Percentiles rank a stretch among this genome's conserved stretches.
Conservation (phyloP, 108 stramenopile genomes). For the Poteriospumella lacustris region DNA sequence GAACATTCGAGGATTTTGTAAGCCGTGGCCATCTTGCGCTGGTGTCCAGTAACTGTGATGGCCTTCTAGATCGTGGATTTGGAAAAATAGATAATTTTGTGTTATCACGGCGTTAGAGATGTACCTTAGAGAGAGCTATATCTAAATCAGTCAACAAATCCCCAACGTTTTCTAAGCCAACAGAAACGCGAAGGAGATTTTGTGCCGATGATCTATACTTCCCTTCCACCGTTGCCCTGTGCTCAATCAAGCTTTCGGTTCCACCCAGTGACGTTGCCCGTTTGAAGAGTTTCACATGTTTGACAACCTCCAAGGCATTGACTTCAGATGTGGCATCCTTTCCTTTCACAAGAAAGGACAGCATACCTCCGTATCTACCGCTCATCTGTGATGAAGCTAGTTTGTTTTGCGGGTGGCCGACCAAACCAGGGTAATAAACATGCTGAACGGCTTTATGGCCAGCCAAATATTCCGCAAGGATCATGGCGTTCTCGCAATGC, state of each 20-base stretch:
- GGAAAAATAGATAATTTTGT: too few relatives aligned
- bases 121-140: too few relatives aligned
- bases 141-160: background rate
- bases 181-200: background rate
- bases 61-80: too few relatives aligned
- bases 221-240: background rate
- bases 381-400: background rate
- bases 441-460: background rate
- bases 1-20: background rate
- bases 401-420: slow-evolving; percentile 2
- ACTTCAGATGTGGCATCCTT: background rate
- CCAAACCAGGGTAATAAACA: slow-evolving; percentile 16
- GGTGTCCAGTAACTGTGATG: too few relatives aligned
- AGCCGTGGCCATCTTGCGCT: background rate
- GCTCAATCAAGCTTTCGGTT: slow-evolving; percentile 19
- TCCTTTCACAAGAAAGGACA: slow-evolving; percentile 10
- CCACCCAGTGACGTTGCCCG: slow-evolving; percentile 12
- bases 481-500: background rate
- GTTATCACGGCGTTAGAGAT: too few relatives aligned
- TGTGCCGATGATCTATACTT: background rate
- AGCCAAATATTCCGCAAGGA: background rate
- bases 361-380: background rate
- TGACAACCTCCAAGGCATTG: background rate
- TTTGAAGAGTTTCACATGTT: slow-evolving; percentile 9
- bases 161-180: background rate